Percentiles rank a stretch among this genome's conserved stretches.
phyloP scores from a whole-genome alignment of 2,329 filamentous ascomycete genomes.

The Trichoderma asperellum region DNA sequence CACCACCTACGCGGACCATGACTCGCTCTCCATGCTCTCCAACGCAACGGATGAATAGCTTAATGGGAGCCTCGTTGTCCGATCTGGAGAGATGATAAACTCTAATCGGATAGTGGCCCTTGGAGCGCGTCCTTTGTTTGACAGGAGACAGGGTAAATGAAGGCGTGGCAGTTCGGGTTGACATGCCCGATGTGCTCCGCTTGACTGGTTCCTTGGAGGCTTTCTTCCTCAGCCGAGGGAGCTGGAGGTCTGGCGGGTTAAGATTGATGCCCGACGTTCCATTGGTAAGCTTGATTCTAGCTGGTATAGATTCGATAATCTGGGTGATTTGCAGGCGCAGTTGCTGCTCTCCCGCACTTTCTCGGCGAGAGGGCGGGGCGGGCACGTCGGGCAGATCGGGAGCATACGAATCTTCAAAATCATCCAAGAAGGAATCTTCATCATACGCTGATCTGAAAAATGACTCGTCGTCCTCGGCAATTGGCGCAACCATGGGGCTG shows the following conservation, averaged over 20 bases:
- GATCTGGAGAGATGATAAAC: slow-evolving; percentile 88
- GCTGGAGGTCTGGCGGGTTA: slow-evolving; percentile 61
- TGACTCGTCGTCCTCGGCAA: slow-evolving; percentile 47
- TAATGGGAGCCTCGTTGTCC: slow-evolving; percentile 85
- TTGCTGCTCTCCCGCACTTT: slow-evolving; percentile 62
- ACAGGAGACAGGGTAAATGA: slow-evolving; percentile 72
- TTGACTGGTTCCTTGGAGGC: slow-evolving; percentile 49
- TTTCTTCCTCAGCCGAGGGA: slow-evolving; percentile 52
- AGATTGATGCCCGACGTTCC: slow-evolving; percentile 54
- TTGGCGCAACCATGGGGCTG: slow-evolving; percentile 50
- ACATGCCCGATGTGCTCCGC: slow-evolving; percentile 56
- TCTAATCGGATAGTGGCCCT: slow-evolving; percentile 75
- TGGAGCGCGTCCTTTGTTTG: slow-evolving; percentile 54
- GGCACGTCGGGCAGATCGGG: slow-evolving; percentile 39
- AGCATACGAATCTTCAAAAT: slow-evolving; percentile 49
- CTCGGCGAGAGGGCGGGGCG: slow-evolving; percentile 36
- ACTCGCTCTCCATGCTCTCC: slow-evolving; percentile 89
- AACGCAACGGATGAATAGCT: slow-evolving; percentile 90
- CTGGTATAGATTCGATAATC: slow-evolving; percentile 76
- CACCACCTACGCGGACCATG: slow-evolving; percentile 96
- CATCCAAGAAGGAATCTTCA: slow-evolving; percentile 52
- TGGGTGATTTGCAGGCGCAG: slow-evolving; percentile 80
- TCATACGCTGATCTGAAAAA: slow-evolving; percentile 48
- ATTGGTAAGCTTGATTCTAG: slow-evolving; percentile 73
- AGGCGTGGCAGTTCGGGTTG: slow-evolving; percentile 63